Evolutionary conservation across 2,329 filamentous ascomycete genomes (phyloP), one percentile per base, ranked within the genome.

Genomic region (Clarireedia monteithiana): DNA sequence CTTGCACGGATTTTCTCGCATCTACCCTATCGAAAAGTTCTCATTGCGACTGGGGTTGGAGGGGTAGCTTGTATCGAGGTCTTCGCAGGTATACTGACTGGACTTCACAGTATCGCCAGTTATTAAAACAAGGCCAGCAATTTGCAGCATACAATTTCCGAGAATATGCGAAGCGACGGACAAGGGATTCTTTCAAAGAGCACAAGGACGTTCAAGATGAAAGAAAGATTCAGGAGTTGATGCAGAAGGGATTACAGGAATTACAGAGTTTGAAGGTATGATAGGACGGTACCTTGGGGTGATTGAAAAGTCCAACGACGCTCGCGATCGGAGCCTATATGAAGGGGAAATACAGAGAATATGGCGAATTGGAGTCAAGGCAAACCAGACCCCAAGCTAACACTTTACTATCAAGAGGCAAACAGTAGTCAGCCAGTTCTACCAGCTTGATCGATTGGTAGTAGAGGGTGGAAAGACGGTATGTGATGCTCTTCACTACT

Each of bases 61-160:
- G 54, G 17, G 26, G 24, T 34, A 39, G 14, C 14, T 34, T 48
- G 5, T 6, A 15, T 12, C 39, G 24, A 34, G 27, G 53, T 26
- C 14, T 20, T 24, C 36, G 45, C 15, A 39, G 3, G 5, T 17
- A 51, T 55, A 45, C 20, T 40, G n/a, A 54, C 62, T 63, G 24
- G 38, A 24, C 12, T 12, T 42, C 4, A n/a, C 30, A 96, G 91
- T 97, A 96, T 74, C 91, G 94, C 63, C 92, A 92, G 68, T 78
- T 99, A 66, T 78, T 97, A 67, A 88, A 91, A 65, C 88, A 94
- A 72, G 85, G 90, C 60, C 79, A 81, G 60, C 88, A 96, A 69
- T 97, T 99, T 73, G 83, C 90, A 60, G 84, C 88, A 64, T 99
- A 97, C 78, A 99, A 97, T 75, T 99, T 96, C 80, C 84, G 94